These are phyloP conservation scores for Immersiella caudata DNA, from an alignment of 495 filamentous ascomycete species.

Conservation along the genomic window DNA sequence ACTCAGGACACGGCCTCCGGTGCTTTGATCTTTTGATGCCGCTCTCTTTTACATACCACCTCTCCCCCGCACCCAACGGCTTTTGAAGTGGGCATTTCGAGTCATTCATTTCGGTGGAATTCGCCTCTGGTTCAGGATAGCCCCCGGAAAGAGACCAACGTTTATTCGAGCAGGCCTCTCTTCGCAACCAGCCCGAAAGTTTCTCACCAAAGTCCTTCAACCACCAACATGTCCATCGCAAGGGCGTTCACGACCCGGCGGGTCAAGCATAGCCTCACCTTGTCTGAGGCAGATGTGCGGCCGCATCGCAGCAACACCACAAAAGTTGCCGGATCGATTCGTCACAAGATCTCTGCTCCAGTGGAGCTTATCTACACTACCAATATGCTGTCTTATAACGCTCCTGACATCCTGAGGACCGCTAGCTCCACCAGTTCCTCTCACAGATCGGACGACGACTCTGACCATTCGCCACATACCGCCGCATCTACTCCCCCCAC, in stretches of 20 bases:
- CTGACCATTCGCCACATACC: constrained; percentile 62
- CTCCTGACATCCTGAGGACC: constrained; percentile 70
- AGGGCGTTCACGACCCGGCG: constrained; percentile 67
- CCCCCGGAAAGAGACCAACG: neutral
- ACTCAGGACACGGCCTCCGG: neutral
- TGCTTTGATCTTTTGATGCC: constrained; percentile 18
- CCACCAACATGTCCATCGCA: constrained; percentile 57
- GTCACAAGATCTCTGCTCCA: constrained; percentile 80
- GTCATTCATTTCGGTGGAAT: neutral
- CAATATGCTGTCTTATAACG: constrained; percentile 93
- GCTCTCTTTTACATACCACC: constrained; percentile 3
- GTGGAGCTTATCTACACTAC: constrained; percentile 89
- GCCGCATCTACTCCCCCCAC: constrained; percentile 63
- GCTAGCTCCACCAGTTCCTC: constrained; percentile 61
- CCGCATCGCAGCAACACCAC: constrained; percentile 53
- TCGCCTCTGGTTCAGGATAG: neutral
- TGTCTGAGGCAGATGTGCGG: constrained; percentile 32
- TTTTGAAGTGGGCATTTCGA: neutral
- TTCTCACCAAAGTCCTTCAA: neutral
- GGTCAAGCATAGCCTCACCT: constrained; percentile 48
- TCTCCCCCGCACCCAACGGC: constrained; percentile 4
- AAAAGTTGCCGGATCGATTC: constrained; percentile 45
- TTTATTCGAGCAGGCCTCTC: neutral
- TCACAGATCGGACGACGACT: constrained; percentile 56
- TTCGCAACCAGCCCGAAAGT: neutral